Evolutionary conservation across 2,329 filamentous ascomycete genomes (phyloP).

Genomic region (Fusarium decemcellulare): DNA sequence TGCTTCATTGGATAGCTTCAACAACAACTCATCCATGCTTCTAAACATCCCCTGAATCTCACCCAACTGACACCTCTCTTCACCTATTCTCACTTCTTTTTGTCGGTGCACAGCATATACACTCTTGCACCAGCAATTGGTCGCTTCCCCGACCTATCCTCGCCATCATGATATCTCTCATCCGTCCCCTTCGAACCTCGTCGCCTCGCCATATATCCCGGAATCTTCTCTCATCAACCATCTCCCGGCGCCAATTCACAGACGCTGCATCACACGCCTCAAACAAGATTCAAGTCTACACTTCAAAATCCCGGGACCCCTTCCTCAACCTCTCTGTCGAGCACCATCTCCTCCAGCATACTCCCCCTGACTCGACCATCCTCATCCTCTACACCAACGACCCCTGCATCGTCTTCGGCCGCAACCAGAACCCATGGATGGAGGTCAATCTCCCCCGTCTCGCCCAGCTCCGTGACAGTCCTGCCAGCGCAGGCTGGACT

Average conservation of each 20-base stretch:
- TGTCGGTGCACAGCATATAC: slow-evolving; percentile 3
- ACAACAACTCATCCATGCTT: slow-evolving; percentile 25
- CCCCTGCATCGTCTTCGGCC: slow-evolving; percentile 90
- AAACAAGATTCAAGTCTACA: slow-evolving; percentile 76
- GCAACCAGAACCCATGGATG: slow-evolving; percentile 98
- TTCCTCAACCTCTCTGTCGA: slow-evolving; percentile 95
- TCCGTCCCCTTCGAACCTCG: slow-evolving; percentile 20
- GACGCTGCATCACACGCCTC: slow-evolving; percentile 58
- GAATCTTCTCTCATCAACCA: slow-evolving; percentile 16
- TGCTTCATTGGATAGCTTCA: slow-evolving; percentile 40
- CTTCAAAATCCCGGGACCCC: slow-evolving; percentile 79
- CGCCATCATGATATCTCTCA: slow-evolving; percentile 27
- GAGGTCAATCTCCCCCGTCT: slow-evolving; percentile 84
- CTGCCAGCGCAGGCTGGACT: slow-evolving; percentile 44
- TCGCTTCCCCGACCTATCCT: neutral
- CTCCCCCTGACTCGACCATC: slow-evolving; percentile 79
- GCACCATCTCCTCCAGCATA: slow-evolving; percentile 86
- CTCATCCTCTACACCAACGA: slow-evolving; percentile 91
- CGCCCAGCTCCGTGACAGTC: slow-evolving; percentile 39
- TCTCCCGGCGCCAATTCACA: slow-evolving; percentile 51
- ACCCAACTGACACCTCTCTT: neutral
- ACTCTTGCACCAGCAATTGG: neutral
- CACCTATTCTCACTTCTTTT: neutral
- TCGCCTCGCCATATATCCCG: slow-evolving; percentile 17
- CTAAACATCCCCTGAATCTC: slow-evolving; percentile 9